phyloP scores from a whole-genome alignment of 805 yeast species.

The Hanseniaspora pseudoguilliermondii region DNA sequence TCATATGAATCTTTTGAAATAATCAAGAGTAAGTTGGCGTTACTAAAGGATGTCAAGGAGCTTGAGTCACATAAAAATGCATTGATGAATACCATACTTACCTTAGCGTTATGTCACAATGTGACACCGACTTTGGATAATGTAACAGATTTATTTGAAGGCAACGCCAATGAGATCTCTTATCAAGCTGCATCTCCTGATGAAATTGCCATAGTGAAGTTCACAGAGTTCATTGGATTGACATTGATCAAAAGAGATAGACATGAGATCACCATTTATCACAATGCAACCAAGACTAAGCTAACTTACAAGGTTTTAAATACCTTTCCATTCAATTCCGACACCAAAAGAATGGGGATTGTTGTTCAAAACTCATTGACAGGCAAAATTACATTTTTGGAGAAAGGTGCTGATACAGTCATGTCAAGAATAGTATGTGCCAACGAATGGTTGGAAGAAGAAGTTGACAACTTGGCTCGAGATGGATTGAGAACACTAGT shows the following conservation, averaged over 20 bases:
- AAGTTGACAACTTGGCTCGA: conserved; percentile 93
- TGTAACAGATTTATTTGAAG: background rate
- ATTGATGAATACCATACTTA: conserved; percentile 67
- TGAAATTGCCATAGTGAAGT: conserved; percentile 91
- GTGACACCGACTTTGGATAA: conserved; percentile 88
- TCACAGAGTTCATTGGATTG: conserved; percentile 76
- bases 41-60: conserved; percentile 17
- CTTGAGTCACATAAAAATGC: conserved; percentile 56
- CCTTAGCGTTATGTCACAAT: conserved; percentile 90
- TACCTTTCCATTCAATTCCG: conserved; percentile 89
- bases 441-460: conserved; percentile 96
- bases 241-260: conserved; percentile 75
- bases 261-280: conserved; percentile 53
- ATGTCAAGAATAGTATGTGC: conserved; percentile 72
- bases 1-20: conserved; percentile 87
- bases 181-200: conserved; percentile 99
- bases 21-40: conserved; percentile 38
- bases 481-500: conserved; percentile 95
- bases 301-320: conserved; percentile 58
- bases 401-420: conserved; percentile 94
- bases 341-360: conserved; percentile 92
- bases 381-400: conserved; percentile 57
- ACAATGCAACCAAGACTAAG: conserved; percentile 41
- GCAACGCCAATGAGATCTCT: conserved; percentile 39
- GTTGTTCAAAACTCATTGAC: conserved; percentile 44